Conservation (phyloP, 2,329 filamentous ascomycete species). For the Graphiopsis chlorocephala region DNA sequence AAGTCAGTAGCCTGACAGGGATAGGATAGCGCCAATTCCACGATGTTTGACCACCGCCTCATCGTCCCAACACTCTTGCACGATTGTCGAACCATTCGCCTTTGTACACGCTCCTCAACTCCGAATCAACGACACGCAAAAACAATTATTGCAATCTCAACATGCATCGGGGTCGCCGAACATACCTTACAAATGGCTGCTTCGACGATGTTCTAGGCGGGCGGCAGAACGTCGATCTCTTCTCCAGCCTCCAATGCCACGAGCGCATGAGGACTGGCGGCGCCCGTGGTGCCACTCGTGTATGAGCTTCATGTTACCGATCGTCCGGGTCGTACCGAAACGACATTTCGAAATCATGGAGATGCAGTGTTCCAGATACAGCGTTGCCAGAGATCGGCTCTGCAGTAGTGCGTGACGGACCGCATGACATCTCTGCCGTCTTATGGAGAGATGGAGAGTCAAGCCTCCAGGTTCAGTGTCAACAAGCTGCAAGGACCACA, state of each 20-base stretch:
- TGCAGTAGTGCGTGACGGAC: neutral
- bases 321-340: neutral
- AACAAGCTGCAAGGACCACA: too few species aligned
- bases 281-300: neutral
- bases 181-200: neutral
- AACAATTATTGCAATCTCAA: neutral
- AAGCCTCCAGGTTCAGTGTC: neutral
- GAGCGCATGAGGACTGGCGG: neutral
- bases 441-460: neutral
- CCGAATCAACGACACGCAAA: neutral
- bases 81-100: neutral
- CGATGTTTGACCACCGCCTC: neutral
- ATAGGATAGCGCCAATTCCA: neutral
- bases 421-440: neutral
- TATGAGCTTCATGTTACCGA: slow-evolving; percentile 2
- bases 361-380: neutral
- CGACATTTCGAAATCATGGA: slow-evolving; percentile 5
- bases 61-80: neutral
- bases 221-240: neutral
- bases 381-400: neutral
- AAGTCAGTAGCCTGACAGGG: neutral
- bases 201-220: neutral
- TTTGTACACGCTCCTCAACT: neutral
- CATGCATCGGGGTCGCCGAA: neutral
- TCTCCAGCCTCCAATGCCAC: slow-evolving; percentile 1